A percentile compares a stretch with the other conserved stretches of the same genome.
Evolutionary conservation across 257 asterid genomes (phyloP).

Genomic region (Knoxia roxburghii): DNA sequence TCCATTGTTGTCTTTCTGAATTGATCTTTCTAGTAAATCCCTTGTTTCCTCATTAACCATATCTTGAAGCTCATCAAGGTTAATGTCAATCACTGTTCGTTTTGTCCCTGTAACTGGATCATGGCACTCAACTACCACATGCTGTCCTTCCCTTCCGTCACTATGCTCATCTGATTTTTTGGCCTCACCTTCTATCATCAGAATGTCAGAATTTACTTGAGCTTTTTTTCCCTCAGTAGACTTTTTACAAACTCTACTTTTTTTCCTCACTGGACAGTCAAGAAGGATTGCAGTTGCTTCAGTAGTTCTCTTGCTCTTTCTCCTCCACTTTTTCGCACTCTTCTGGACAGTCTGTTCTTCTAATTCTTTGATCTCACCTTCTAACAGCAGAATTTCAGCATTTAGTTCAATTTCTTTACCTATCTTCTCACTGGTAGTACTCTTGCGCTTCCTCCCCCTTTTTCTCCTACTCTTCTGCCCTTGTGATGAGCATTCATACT

Average conservation of each 20-base stretch:
- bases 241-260: not conserved
- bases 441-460: slow-evolving; percentile 1
- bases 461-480: not conserved
- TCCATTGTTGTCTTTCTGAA: not conserved
- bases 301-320: not conserved
- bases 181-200: not conserved
- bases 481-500: not conserved
- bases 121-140: not conserved
- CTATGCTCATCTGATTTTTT: slow-evolving; percentile 4
- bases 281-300: not conserved
- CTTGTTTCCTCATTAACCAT: slow-evolving; percentile 1
- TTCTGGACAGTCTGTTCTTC: not conserved
- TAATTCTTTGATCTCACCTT: not conserved
- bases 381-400: slow-evolving; percentile 3
- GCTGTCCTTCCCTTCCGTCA: not conserved
- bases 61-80: slow-evolving; percentile 1
- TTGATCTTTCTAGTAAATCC: not conserved
- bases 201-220: not conserved
- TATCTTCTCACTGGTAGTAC: not conserved
- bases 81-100: not conserved
- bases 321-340: not conserved
- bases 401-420: too few species aligned
- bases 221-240: slow-evolving; percentile 7
- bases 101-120: not conserved
- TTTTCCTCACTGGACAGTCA: not conserved